Evolutionary conservation across 2,329 filamentous ascomycete genomes (phyloP), one percentile per base, ranked within the genome.

Genomic region (Clonostachys rosea): DNA sequence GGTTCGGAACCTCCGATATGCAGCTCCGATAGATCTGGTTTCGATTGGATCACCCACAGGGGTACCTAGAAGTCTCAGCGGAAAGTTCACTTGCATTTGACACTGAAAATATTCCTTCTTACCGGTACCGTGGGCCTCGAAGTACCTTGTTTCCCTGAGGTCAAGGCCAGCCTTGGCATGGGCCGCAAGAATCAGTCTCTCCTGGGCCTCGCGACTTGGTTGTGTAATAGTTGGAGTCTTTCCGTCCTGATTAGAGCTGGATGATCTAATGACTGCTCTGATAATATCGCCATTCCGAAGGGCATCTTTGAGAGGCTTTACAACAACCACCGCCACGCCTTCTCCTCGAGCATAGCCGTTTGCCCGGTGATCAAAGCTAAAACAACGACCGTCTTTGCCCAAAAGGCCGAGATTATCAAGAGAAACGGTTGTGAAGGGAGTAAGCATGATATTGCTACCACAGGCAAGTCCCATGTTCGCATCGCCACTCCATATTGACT

Each of bases 361-460:
- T 9, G 76, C 81, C 5, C 65, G 65, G 7, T 63, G 57, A 52
- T 80, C 79, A 56, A 75, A 81, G 14, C 72, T 71, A 46, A 68
- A 66, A 30, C 61, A 68, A 6, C 16, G 40, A 52, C 51, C n/a
- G 65, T 60, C 5, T 67, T 61, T 6, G 65, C 59, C 8, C 56
- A 56, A 5, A 60, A 51, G 24, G 57, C 56, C 42, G 34, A 45
- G 16, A 36, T 36, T 5, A 36, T 24, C 14, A 39, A 39, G 13
- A 16, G 13, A 13, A 5, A 39, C 16, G 36, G 16, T 16, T 13
- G 13, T 13, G 13, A 14, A 13, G 13, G 36, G 36, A 8, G 13
- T 39, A 16, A 39, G 36, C 13, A 14, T 14, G 13, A 39, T 13
- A 16, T 39, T 39, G 36, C 36, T 39, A 9, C 18, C 41, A 9